Evolutionary conservation across 768 basidiomycete species (phyloP), one percentile per base, ranked within the genome.

Genomic region (Lyophyllum shimeji): DNA sequence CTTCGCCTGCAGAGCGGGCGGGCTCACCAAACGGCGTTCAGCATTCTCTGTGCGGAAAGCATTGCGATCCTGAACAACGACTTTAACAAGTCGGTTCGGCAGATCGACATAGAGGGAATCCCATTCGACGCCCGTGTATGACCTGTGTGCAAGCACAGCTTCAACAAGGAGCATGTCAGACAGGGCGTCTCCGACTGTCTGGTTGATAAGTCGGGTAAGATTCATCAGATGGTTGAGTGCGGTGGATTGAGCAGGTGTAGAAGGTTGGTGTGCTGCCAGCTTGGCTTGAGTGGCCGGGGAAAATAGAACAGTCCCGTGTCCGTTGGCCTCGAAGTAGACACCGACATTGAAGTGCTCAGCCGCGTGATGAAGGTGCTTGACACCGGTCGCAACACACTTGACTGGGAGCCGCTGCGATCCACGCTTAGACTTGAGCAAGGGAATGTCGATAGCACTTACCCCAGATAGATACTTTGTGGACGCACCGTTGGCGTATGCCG

Each of bases 291-390:
- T 89, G 18, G 80, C 69, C 7, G 80, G 82, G 12, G 97, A 98
- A 76, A 99, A 98, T 53, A 98, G 72, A 46, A 98, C 93, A 2
- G 97, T 99, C 29, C 97, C 97, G 64, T 99, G 97, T 2, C 97
- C 97, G 68, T 99, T 99, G 31, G 97, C 97, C 71, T 99, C 97
- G 65, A 99, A 99, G 74, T 99, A 99, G 44, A 99, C 93, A n/a
- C 97, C 97, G 53, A 99, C 82, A 67, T 93, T 83, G 71, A 88
- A 98, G 64, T 86, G 84, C 64, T 95, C 93, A 11, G 97, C 97
- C 15, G 95, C 97, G 67, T 98, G 95, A 69, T 99, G 97, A 46
- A 98, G 83, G 69, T 98, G 91, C 72, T 99, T 99, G 57, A 99
- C 97, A 24, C 97, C 97, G 15, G 97, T 99, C 1, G 93, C 79